Conservation (phyloP, 805 yeast genomes). For the Candida pseudofarinosa region DNA sequence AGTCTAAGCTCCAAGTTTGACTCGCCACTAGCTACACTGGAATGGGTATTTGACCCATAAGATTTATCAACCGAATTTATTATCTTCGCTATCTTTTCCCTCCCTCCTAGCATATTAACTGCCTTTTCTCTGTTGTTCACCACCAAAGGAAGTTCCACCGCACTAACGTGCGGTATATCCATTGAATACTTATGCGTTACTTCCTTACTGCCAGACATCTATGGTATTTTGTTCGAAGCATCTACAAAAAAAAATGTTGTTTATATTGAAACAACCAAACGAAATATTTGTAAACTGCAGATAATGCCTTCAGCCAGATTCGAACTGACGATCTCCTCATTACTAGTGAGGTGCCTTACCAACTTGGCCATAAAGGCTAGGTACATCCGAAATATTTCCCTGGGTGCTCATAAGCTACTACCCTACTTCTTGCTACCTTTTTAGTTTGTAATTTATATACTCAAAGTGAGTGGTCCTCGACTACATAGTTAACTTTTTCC, state of each 20-base stretch:
- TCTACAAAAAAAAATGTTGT: neutral
- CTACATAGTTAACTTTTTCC: too few relatives aligned
- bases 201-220: constrained; percentile 2
- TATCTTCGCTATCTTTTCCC: constrained; percentile 35
- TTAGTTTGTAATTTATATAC: too few relatives aligned
- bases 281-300: constrained; percentile 1
- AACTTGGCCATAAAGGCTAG: constrained; percentile 20
- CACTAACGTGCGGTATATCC: constrained; percentile 69
- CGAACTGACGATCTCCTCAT: constrained; percentile 21
- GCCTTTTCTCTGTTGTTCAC: constrained; percentile 65
- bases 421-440: too few relatives aligned
- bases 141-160: constrained; percentile 74
- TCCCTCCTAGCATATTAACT: constrained; percentile 66
- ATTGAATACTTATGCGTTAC: constrained; percentile 54
- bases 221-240: neutral
- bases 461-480: too few relatives aligned
- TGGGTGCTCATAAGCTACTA: too few relatives aligned
- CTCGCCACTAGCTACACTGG: constrained; percentile 22
- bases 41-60: constrained; percentile 1
- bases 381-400: too few relatives aligned
- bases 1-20: constrained; percentile 39
- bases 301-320: constrained; percentile 21
- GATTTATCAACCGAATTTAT: constrained; percentile 32
- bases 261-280: neutral
- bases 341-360: constrained; percentile 20